Conservation (phyloP, 1,284 basidiomycete genomes). For the Pseudozyma hubeiensis region DNA sequence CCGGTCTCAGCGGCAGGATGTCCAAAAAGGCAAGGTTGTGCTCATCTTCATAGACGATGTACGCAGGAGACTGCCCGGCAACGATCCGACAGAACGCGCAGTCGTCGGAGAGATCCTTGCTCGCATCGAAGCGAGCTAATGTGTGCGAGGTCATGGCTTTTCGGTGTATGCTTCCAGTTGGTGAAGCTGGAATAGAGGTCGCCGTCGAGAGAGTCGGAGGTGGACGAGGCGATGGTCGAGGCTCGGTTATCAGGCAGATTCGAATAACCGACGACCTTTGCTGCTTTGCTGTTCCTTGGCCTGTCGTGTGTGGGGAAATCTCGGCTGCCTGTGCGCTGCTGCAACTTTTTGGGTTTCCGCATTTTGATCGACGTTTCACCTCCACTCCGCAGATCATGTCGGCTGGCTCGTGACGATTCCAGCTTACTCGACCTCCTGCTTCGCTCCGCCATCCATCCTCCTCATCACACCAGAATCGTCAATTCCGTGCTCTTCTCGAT, state of each 20-base stretch:
- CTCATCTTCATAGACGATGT: conserved; percentile 71
- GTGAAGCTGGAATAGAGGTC: background rate
- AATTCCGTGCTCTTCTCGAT: background rate
- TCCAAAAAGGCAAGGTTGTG: conserved; percentile 79
- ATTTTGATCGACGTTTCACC: background rate
- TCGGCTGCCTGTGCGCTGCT: background rate
- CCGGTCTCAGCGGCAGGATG: conserved; percentile 77
- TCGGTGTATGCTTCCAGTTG: background rate
- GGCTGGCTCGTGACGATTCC: background rate
- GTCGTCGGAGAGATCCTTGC: conserved; percentile 31
- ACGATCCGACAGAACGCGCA: conserved; percentile 51
- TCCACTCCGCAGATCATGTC: background rate
- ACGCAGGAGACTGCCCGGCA: conserved; percentile 19
- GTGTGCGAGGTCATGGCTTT: conserved; percentile 44
- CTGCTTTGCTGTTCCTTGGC: background rate
- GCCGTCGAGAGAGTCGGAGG: background rate
- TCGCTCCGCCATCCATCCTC: conserved; percentile 2
- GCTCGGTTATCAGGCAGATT: conserved; percentile 2
- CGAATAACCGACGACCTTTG: conserved; percentile 1
- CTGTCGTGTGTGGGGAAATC: conserved; percentile 8
- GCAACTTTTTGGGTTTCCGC: background rate
- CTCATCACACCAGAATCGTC: background rate
- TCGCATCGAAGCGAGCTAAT: conserved; percentile 33
- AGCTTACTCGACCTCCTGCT: background rate
- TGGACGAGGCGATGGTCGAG: background rate